Base-by-base conservation (phyloP, 352 stramenopile species). In the Pythium angustatum region DNA sequence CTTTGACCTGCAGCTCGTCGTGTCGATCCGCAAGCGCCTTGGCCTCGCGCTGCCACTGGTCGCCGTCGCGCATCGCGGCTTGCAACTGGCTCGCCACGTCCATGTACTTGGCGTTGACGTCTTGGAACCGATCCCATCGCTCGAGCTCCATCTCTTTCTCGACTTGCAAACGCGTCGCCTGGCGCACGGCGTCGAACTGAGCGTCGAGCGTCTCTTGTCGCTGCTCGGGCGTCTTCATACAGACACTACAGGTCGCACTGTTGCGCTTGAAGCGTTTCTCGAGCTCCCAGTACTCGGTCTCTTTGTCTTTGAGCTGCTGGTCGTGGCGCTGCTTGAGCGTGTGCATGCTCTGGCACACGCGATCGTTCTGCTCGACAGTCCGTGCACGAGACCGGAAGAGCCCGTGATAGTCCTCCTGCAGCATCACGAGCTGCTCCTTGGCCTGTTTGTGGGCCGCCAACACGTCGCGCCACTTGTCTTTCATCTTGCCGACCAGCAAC, bases 341-440 rank as follows among this genome's bases (percentile, higher is more conserved):
- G 22, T 71, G 68, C 61, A 88, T 70, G 19, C 62, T 67, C 64
- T 85, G 64, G 50, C 72, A 70, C 31, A 89, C 59, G 24, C 71
- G 71, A 11, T 85, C 67, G 52, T 83, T 85, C 58, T 88, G 76
- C 50, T 80, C 71, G 17, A 76, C 52, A 5, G 85, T 57, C 26
- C 58, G 60, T 2, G 62, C 43, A 17, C 81, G 75, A 30, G 74
- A 79, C 5, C 71, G 79, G 24, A 78, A 92, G 15, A 90, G 69
- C 1, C 76, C 81, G n/a, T 76, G 72, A 62, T 89, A 92, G 57
- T 90, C 83, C 58, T 91, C 82, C 48, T 89, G 78, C 1, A 91
- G 56, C 82, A 89, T 89, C 61, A 72, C 33, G 3, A 88, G 58
- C 40, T 89, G 78, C 48, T 89, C 78, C 44, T 81, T 84, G 0